Base-by-base conservation (phyloP, 805 yeast species). In the Schizosaccharomyces japonicus region DNA sequence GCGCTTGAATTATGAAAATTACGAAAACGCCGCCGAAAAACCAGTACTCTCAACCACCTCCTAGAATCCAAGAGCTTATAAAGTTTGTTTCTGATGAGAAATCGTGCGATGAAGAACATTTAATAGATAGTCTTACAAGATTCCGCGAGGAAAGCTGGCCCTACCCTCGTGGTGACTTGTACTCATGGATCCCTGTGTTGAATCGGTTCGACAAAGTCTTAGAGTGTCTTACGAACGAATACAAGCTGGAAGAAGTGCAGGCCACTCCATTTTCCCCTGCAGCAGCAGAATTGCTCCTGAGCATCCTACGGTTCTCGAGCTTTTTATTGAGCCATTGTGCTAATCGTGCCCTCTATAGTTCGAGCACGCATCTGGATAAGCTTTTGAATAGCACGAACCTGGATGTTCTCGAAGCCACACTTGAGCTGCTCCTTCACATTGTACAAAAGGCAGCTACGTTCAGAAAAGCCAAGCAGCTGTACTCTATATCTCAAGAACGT, bases 111-210 rank as follows among this genome's bases (percentile, higher is more conserved):
- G 7, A n/a, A 5, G 19, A 15, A 5, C 11, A 19, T n/a, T 13
- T 34, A 4, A 23, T 19, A 10, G n/a, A 19, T 34, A 5, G n/a
- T n/a, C 19, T 19, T 19, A 15, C 40, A 7, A 23, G 19, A n/a
- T 34, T 34, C 23, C 19, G 40, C 19, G 19, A 34, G 19, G 19
- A 25, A n/a, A 17, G 21, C 15, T 76, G 83, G 83, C 70, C 69
- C 28, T 63, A 76, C 23, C 77, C 82, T 6, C 66, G 74, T 51
- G 80, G 79, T 32, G 79, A 81, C 54, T 60, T 87, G 30, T 70
- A 69, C 51, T 76, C 76, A 50, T 85, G 94, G 90, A 71, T 80
- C 27, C 70, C 78, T 0, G 73, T 81, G 1, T 64, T 87, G 54
- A 79, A 83, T 59, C 66, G 77, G 54, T 73, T 85, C 56, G 95